Percentiles rank a stretch among this genome's conserved stretches.
phyloP scores from a whole-genome alignment of 768 basidiomycete genomes.

The Pleurotus eryngii region DNA sequence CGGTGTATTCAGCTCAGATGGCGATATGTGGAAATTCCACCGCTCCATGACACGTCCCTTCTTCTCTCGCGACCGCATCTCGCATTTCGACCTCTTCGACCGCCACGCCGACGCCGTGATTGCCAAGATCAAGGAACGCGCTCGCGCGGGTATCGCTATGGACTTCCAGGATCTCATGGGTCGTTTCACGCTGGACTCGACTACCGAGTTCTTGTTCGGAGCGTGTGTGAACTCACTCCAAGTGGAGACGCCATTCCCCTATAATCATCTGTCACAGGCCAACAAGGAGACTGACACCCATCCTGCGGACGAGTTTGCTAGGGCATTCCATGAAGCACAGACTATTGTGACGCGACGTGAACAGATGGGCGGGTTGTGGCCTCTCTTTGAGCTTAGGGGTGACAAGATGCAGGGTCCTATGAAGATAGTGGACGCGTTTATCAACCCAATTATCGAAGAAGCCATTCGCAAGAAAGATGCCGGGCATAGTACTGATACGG shows the following conservation, averaged over 20 bases:
- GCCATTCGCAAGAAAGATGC: conserved; percentile 19
- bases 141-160: conserved; percentile 28
- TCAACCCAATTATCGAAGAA: conserved; percentile 29
- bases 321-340: conserved; percentile 33
- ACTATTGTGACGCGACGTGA: conserved; percentile 22
- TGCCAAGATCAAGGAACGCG: conserved; percentile 24
- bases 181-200: conserved; percentile 50
- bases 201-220: conserved; percentile 53
- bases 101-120: conserved; percentile 35
- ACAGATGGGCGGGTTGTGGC: conserved; percentile 34
- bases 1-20: conserved; percentile 57
- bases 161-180: conserved; percentile 44
- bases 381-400: conserved; percentile 31
- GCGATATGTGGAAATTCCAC: conserved; percentile 54
- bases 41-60: conserved; percentile 50
- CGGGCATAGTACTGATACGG: conserved; percentile 8
- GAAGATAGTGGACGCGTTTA: conserved; percentile 30
- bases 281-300: background rate
- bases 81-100: conserved; percentile 39
- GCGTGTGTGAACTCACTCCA: conserved; percentile 36
- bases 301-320: conserved; percentile 18
- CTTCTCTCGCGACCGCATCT: conserved; percentile 37
- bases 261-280: conserved; percentile 11
- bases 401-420: conserved; percentile 30
- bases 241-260: conserved; percentile 34